Evolutionary conservation across 768 basidiomycete genomes (phyloP).

Genomic region (Favolaschia claudopus): DNA sequence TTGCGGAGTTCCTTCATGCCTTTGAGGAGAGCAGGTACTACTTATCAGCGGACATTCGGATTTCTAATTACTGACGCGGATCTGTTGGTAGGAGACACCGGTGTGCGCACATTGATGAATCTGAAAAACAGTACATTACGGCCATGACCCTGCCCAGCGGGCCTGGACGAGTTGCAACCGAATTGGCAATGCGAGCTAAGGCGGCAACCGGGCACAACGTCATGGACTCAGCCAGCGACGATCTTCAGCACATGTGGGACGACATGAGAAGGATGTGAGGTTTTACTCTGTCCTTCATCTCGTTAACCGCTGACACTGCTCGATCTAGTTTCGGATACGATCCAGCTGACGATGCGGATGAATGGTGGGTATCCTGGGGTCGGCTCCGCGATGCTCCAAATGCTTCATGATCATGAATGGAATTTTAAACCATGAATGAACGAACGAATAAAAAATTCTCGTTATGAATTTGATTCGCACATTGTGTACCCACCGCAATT

Average conservation of each 20-base stretch:
- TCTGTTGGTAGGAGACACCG: background rate
- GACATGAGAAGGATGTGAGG: constrained; percentile 11
- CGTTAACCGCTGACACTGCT: too few species aligned
- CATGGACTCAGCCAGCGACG: background rate
- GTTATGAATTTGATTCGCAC: too few species aligned
- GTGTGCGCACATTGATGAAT: constrained; percentile 1
- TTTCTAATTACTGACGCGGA: background rate
- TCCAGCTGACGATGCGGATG: constrained; percentile 21
- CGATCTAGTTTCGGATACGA: constrained; percentile 19
- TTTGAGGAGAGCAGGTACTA: constrained; percentile 1
- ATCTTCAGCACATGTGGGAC: constrained; percentile 6
- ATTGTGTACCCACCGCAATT: too few species aligned
- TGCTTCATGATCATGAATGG: too few species aligned
- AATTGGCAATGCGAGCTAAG: constrained; percentile 1
- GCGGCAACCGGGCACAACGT: background rate
- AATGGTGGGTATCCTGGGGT: constrained; percentile 23
- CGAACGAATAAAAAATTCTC: too few species aligned
- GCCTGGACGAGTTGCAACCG: background rate
- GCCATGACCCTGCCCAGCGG: background rate
- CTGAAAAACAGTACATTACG: background rate
- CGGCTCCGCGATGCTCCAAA: constrained; percentile 11
- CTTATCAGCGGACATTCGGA: too few species aligned
- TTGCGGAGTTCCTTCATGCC: constrained; percentile 1
- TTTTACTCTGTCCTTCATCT: too few species aligned
- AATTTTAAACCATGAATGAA: too few species aligned